Conservation (phyloP, 306 rosid genomes). For the Medicago arabica region DNA sequence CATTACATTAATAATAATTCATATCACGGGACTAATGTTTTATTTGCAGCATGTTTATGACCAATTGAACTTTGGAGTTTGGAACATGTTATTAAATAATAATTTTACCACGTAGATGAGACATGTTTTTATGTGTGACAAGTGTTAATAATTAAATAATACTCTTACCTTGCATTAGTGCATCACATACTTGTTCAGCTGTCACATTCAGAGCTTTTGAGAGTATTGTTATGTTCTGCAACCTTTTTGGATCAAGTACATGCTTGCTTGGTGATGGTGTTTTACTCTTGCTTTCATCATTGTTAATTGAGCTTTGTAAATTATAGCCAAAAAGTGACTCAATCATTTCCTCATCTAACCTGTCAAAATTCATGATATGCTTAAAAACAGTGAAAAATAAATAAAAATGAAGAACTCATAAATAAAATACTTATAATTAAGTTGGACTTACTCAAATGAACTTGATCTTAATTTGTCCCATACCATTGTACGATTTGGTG, state of each 20-base stretch:
- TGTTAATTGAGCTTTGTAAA: constrained; percentile 70
- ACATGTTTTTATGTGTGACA: constrained; percentile 5
- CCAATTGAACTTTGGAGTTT: constrained; percentile 19
- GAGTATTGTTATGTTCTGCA: constrained; percentile 94
- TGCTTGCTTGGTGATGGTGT: constrained; percentile 94
- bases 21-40: constrained; percentile 6
- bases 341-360: constrained; percentile 98
- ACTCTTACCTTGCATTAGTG: constrained; percentile 78
- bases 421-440: background rate
- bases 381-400: background rate
- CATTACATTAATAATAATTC: no score
- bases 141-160: background rate
- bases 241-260: constrained; percentile 93
- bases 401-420: background rate
- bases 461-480: constrained; percentile 95
- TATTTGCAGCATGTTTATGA: constrained; percentile 29
- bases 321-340: constrained; percentile 98
- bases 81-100: constrained; percentile 31
- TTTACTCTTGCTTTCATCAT: constrained; percentile 82
- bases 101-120: background rate
- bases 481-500: constrained; percentile 88
- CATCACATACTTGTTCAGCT: constrained; percentile 74
- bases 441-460: constrained; percentile 87
- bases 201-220: constrained; percentile 85
- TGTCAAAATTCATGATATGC: constrained; percentile 48